Base-by-base conservation (phyloP, 2,329 filamentous ascomycete genomes). In the Fusarium avenaceum region DNA sequence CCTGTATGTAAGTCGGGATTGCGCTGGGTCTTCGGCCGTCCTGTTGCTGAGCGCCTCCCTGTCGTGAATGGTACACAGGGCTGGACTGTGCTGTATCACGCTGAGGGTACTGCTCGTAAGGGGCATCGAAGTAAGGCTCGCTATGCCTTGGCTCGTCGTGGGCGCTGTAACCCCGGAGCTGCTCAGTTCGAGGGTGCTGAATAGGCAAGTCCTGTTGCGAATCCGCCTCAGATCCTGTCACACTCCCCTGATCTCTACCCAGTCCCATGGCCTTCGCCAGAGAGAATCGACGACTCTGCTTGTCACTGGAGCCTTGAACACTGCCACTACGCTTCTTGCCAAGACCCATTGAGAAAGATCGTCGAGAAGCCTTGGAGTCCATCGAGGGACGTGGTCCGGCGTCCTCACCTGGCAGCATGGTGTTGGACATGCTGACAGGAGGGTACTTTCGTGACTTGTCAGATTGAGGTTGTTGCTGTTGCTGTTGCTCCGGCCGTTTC, bases 371-470 rank as follows among this genome's bases (percentile, higher is more conserved):
- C 66, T 83, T 83, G 4, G 90, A 94, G 69, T 94, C 92, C 74
- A 92, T 87, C 2, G 92, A 94, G 40, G 84, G 83, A 47, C 91
- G 84, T 1, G 75, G 71, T 7, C 72, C 73, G 14, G 84, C 79
- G 51, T 86, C 83, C 39, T 89, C 87, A 33, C 83, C 84, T 47
- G 85, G 85, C 7, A 87, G 82, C 78, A 91, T 87, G 3, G 88
- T 84, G 66, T 91, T 90, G 65, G 91, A 88, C 93, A 97, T 96
- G 81, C 94, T 97, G 47, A 95, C 92, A 6, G 95, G 95, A 57
- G 95, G 95, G 75, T 97, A 96, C 67, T 87, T 90, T 76, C 88
- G 90, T 53, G 86, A 82, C 65, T 90, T 89, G 76, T 92, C 79
- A 89, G 67, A 84, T 80, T 69, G 76, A 59, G 69, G 75, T 58